Evolutionary conservation across 2,329 filamentous ascomycete species (phyloP).

Genomic region (Chalaropsis ovoidea): DNA sequence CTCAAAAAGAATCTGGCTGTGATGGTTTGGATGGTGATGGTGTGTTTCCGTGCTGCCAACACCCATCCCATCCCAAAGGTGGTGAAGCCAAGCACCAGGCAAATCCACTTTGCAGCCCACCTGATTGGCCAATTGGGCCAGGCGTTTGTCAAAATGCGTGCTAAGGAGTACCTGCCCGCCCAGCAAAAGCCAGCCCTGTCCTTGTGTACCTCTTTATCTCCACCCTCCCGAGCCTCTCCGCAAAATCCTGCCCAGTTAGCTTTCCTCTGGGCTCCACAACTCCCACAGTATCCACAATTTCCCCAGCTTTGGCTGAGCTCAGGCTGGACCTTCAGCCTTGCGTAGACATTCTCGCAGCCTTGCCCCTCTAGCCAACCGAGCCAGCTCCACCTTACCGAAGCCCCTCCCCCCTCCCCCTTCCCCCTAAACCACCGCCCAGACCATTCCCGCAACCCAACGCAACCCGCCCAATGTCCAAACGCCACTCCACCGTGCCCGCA

Average conservation of each 20-base stretch:
- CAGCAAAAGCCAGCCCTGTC: constrained; percentile 9
- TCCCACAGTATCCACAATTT: neutral
- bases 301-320: constrained; percentile 20
- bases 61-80: constrained; percentile 20
- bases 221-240: constrained; percentile 21
- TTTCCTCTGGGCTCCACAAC: neutral
- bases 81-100: constrained; percentile 26
- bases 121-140: constrained; percentile 38
- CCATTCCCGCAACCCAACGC: neutral
- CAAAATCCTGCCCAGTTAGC: constrained; percentile 17
- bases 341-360: constrained; percentile 11
- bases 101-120: constrained; percentile 25
- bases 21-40: neutral
- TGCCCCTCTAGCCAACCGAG: constrained; percentile 12
- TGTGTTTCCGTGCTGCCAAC: neutral
- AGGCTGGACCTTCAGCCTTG: constrained; percentile 18
- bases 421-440: neutral
- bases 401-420: neutral
- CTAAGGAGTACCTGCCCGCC: constrained; percentile 22
- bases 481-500: constrained; percentile 47
- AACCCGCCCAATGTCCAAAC: constrained; percentile 33
- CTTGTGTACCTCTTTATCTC: constrained; percentile 22
- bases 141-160: constrained; percentile 4
- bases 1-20: neutral
- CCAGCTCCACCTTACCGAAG: neutral